Evolutionary conservation across 1,139 yeast species (phyloP).

Genomic region (Yamadazyma buinensis): DNA sequence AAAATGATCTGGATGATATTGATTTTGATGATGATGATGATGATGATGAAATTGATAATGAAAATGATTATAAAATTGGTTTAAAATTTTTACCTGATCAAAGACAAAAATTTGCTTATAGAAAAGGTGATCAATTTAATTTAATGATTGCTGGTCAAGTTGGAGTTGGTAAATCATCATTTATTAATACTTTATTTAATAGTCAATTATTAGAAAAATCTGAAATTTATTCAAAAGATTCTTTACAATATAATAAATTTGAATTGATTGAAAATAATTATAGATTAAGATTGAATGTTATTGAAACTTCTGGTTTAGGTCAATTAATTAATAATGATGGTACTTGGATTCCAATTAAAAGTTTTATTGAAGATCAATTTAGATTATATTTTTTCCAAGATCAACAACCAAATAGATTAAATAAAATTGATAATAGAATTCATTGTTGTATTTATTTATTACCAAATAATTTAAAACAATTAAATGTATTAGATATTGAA

Average conservation of each 20-base stretch:
- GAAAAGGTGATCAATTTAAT: conserved; percentile 42
- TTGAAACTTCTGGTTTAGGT: conserved; percentile 39
- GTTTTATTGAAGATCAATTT: conserved; percentile 61
- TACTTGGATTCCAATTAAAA: conserved; percentile 56
- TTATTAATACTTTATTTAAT: conserved; percentile 54
- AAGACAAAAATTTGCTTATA: conserved; percentile 15
- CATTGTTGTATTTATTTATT: conserved; percentile 78
- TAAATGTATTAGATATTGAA: conserved; percentile 58
- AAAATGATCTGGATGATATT: too few relatives aligned
- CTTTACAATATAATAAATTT: conserved; percentile 31
- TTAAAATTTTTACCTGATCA: conserved; percentile 26
- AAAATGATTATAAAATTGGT: conserved; percentile 16
- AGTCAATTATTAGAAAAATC: conserved; percentile 14
- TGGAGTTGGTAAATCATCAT: conserved; percentile 82
- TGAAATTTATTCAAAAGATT: conserved; percentile 18
- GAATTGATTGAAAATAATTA: conserved; percentile 50
- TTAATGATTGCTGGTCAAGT: conserved; percentile 73
- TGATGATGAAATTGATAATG: neutral
- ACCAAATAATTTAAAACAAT: conserved; percentile 50
- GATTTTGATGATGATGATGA: neutral
- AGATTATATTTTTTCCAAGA: conserved; percentile 57
- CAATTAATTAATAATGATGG: conserved; percentile 37
- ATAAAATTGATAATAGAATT: conserved; percentile 54
- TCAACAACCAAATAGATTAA: conserved; percentile 63
- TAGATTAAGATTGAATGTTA: conserved; percentile 43